Evolutionary conservation across 805 yeast species (phyloP), one percentile per base, ranked within the genome.

Genomic region (Tetrapisispora taiwanensis): DNA sequence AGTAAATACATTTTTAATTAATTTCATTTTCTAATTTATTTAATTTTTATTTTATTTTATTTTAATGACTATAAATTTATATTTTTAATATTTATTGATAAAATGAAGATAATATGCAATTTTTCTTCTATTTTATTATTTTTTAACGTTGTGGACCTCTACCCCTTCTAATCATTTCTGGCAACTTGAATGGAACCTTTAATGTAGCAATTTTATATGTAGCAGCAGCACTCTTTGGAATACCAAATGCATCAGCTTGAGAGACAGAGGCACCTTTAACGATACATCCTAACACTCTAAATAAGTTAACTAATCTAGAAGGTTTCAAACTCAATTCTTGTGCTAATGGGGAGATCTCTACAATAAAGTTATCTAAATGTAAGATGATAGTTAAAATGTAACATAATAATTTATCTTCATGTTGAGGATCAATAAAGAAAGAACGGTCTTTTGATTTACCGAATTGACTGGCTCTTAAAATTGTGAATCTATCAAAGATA

Each of bases 161-260:
- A 34, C 79, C 79, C 57, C 84, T 73, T 69, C 80, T 78, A 10
- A 80, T 74, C 73, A 84, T 73, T 54, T 84, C 90, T 7, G 98
- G 98, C 42, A 86, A 70, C 60, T 78, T 81, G 67, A 92, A 84
- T 33, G 98, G 98, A 28, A 88, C 95, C 61, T 76, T 80, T 63
- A 92, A 73, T 15, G 76, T 66, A 3, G 97, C 97, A 52, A 90
- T 71, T 64, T 87, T 86, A 65, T 83, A 81, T 32, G 78, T 72
- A 9, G 76, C 62, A 13, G 80, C 80, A 44, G 73, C 68, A 42
- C 73, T 64, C 63, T 75, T 81, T 41, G 83, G 76, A 47, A 83
- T 71, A 27, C 82, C 83, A 51, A 79, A 73, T 3, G 82, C 82
- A 55, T 81, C 87, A 31, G 86, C 86, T 65, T 81, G 83, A n/a